Conservation (phyloP, 2,329 filamentous ascomycete species). For the Arthroderma sp. region DNA sequence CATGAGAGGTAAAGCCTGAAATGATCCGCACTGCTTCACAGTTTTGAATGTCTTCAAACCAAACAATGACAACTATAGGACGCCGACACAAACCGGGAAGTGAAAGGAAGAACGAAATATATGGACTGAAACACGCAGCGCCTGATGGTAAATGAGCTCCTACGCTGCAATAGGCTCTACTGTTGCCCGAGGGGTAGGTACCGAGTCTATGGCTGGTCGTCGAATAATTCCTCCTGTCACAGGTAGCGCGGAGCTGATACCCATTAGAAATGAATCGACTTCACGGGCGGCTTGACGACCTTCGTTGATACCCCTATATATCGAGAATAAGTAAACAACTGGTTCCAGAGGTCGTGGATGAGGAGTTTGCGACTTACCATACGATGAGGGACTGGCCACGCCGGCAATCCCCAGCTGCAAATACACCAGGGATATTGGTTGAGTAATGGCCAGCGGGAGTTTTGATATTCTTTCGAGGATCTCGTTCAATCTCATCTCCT, state of each 20-base stretch:
- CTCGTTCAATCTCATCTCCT: constrained; percentile 78
- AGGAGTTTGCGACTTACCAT: constrained; percentile 48
- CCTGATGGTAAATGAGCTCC: no score
- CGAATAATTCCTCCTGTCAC: constrained; percentile 90
- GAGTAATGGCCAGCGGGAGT: constrained; percentile 75
- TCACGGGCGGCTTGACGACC: constrained; percentile 85
- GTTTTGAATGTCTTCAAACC: no score
- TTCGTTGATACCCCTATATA: constrained; percentile 78
- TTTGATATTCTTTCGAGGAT: constrained; percentile 91
- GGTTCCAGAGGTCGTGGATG: background rate
- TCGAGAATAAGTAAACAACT: background rate
- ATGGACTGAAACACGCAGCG: no score
- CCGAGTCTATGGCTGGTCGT: constrained; percentile 45
- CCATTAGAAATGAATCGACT: constrained; percentile 75
- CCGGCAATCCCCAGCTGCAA: constrained; percentile 88
- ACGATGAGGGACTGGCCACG: constrained; percentile 92
- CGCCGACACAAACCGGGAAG: no score
- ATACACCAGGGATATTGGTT: constrained; percentile 78
- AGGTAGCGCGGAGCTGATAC: constrained; percentile 60
- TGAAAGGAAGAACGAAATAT: no score
- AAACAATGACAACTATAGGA: no score
- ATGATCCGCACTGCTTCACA: no score
- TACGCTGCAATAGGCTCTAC: constrained; percentile 18
- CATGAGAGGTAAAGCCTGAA: no score
- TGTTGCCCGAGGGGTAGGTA: constrained; percentile 19